Evolutionary conservation across 2,329 filamentous ascomycete genomes (phyloP).

Genomic region (Epichloe gansuensis): DNA sequence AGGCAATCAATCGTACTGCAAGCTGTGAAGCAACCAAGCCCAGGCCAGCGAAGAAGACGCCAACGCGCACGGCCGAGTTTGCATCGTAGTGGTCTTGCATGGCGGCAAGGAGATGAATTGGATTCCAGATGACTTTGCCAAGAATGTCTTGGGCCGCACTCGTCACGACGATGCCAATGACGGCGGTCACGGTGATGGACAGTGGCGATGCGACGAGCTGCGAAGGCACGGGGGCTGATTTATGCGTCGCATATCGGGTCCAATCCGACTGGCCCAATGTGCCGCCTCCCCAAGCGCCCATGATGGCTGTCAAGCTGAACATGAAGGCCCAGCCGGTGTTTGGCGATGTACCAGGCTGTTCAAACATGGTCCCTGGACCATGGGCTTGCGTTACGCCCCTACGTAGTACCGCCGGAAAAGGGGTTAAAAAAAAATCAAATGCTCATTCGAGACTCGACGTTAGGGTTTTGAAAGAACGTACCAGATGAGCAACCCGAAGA

Average conservation of each 20-base stretch:
- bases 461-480: background rate
- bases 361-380: slow-evolving; percentile 13
- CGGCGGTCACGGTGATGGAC: slow-evolving; percentile 16
- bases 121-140: slow-evolving; percentile 15
- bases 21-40: slow-evolving; percentile 16
- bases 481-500: slow-evolving; percentile 12
- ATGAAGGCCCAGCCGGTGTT: slow-evolving; percentile 18
- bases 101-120: slow-evolving; percentile 12
- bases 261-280: slow-evolving; percentile 17
- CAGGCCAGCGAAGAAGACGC: slow-evolving; percentile 14
- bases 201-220: slow-evolving; percentile 13
- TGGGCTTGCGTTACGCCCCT: slow-evolving; percentile 12
- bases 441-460: background rate
- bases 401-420: too few relatives aligned
- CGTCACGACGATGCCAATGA: slow-evolving; percentile 14
- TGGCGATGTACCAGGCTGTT: slow-evolving; percentile 9
- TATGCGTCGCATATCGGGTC: slow-evolving; percentile 14
- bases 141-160: slow-evolving; percentile 13
- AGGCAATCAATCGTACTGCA: slow-evolving; percentile 8
- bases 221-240: slow-evolving; percentile 10
- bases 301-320: slow-evolving; percentile 18
- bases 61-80: slow-evolving; percentile 12
- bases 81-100: slow-evolving; percentile 16
- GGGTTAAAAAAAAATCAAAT: too few relatives aligned
- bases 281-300: slow-evolving; percentile 15